Base-by-base conservation (phyloP, 768 basidiomycete genomes). In the Hortiboletus campestris region DNA sequence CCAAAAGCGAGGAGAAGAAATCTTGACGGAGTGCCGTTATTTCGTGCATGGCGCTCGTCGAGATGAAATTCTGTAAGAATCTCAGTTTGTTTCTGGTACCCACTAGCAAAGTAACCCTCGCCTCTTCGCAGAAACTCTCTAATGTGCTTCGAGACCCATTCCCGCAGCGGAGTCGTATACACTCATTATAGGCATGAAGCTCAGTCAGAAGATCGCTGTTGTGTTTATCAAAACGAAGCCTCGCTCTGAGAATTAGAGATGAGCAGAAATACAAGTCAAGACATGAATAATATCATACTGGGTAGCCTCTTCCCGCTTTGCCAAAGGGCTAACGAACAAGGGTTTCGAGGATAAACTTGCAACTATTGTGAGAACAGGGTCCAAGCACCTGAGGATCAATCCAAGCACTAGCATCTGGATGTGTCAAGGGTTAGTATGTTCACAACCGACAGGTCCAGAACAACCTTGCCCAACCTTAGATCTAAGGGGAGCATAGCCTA, bases 191-290 rank as follows among this genome's bases (percentile, higher is more conserved):
- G 1, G 91, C 93, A 43, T 81, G 77, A 16, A 84, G 77, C 58
- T 93, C 91, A 0, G 94, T 94, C 46, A 97, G 75, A 2, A 97
- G 77, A 66, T 98, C 95, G 57, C 92, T 94, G 51, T 86, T 84
- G 34, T 78, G 86, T 14, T 77, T 80, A 13, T 81, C 74, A 60
- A 97, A 96, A 19, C 78, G 79, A 46, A 77, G 76, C 53, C 88
- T 82, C 10, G 93, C 91, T 61, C 91, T 95, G 65, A 16, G 36
- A 51, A 34, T 51, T 1, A 40, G 32, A 42, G 22, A 14, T 49
- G 32, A 61, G 29, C 20, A 51, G 36, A 38, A 36, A n/a, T 22
- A 42, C 22, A 10, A 28, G 13, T 32, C 46, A 16, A 35, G 20
- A 22, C 17, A n/a, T 6, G 55, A 22, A 14, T 49, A 32, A 48